These are phyloP conservation scores for Phialophora expanda DNA, from an alignment of 2,329 filamentous ascomycete species.

Conservation along the genomic window DNA sequence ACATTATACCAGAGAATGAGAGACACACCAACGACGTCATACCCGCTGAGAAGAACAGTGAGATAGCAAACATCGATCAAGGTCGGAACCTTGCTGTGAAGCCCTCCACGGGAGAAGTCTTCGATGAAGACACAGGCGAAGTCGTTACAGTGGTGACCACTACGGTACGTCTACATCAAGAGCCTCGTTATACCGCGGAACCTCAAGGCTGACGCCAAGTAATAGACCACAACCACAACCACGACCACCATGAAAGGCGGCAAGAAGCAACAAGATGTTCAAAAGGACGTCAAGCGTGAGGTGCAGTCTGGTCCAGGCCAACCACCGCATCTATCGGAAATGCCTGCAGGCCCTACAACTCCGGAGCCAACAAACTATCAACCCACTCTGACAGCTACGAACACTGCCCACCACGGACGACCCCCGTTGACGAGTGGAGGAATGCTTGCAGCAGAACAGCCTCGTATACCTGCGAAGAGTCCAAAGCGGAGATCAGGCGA, in stretches of 20 bases:
- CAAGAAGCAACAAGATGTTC: slow-evolving; percentile 35
- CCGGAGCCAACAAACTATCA: slow-evolving; percentile 1
- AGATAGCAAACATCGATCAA: slow-evolving; percentile 38
- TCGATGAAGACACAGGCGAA: slow-evolving; percentile 39
- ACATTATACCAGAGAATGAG: slow-evolving; percentile 19
- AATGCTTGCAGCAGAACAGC: slow-evolving; percentile 22
- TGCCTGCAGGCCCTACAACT: slow-evolving; percentile 16
- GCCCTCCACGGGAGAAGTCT: slow-evolving; percentile 37
- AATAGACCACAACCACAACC: slow-evolving; percentile 37
- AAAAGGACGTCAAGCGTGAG: slow-evolving; percentile 29
- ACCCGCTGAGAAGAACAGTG: slow-evolving; percentile 37
- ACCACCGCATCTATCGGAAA: slow-evolving; percentile 23
- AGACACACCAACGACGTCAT: slow-evolving; percentile 31
- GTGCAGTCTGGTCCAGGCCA: slow-evolving; percentile 20
- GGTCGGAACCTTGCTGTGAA: slow-evolving; percentile 36
- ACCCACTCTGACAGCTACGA: slow-evolving; percentile 22
- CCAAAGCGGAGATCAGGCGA: slow-evolving; percentile 33
- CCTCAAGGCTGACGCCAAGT: not conserved
- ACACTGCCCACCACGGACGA: slow-evolving; percentile 17
- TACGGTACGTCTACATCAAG: slow-evolving; percentile 17
- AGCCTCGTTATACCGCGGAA: not conserved
- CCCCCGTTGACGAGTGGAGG: slow-evolving; percentile 17
- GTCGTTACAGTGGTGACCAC: slow-evolving; percentile 40
- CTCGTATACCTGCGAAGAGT: slow-evolving; percentile 30
- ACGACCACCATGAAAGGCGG: slow-evolving; percentile 37